Conservation (phyloP, 2,329 filamentous ascomycete species). For the Colletotrichum kahawae region DNA sequence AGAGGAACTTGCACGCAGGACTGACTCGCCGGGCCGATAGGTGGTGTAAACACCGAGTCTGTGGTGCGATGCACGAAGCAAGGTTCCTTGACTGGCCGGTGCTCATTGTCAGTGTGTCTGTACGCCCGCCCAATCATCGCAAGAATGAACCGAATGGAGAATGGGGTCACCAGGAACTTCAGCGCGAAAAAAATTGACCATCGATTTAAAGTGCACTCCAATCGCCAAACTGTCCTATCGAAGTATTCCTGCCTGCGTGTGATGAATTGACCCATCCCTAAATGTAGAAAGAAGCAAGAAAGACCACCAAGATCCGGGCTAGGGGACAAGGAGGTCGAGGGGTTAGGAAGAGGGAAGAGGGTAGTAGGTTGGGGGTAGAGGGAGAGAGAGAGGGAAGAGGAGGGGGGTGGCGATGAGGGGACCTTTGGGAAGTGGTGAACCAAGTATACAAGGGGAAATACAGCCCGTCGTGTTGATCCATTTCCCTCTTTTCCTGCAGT, state of each 20-base stretch:
- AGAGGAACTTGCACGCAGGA: neutral
- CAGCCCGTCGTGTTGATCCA: constrained; percentile 12
- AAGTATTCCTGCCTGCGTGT: constrained; percentile 44
- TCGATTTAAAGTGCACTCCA: constrained; percentile 53
- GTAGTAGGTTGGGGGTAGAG: neutral
- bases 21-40: constrained; percentile 3
- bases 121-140: neutral
- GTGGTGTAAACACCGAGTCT: neutral
- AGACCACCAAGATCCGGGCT: constrained; percentile 21
- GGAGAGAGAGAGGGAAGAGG: neutral
- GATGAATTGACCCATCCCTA: constrained; percentile 37
- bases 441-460: constrained; percentile 8
- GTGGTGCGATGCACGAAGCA: neutral
- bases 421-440: constrained; percentile 10
- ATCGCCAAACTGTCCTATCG: constrained; percentile 57
- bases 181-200: constrained; percentile 26
- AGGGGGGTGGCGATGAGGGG: neutral
- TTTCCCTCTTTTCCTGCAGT: neutral
- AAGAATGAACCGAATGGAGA: neutral
- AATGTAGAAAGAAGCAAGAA: constrained; percentile 31
- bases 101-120: neutral
- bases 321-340: constrained; percentile 23
- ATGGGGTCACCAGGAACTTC: neutral
- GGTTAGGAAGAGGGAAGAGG: constrained; percentile 13
- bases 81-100: neutral